Conservation (phyloP, 2,329 filamentous ascomycete species). For the Gaeumannomyces sp. region DNA sequence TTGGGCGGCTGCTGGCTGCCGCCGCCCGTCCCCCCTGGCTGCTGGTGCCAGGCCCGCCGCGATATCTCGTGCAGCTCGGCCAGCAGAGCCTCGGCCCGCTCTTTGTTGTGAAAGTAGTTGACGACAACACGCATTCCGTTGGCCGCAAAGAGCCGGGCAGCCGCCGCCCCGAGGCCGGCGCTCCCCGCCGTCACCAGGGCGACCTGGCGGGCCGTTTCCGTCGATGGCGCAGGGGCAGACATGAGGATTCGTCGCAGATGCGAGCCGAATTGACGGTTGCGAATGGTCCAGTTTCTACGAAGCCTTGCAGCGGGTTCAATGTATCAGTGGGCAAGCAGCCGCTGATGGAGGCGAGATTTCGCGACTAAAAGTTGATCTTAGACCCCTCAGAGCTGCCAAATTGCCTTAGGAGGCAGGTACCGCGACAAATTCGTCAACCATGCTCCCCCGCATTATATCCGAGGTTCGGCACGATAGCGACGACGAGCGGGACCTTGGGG, state of each 20-base stretch:
- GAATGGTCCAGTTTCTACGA: not conserved
- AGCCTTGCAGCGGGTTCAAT: not conserved
- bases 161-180: conserved; percentile 65
- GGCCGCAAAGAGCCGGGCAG: conserved; percentile 60
- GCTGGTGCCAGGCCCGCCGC: conserved; percentile 28
- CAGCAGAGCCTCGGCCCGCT: conserved; percentile 53
- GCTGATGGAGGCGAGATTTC: not conserved
- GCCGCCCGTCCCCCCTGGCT: conserved; percentile 6
- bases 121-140: conserved; percentile 64
- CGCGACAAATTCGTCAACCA: not conserved
- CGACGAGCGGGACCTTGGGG: not conserved
- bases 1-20: conserved; percentile 13
- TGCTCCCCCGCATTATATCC: not conserved
- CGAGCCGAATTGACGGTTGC: too few relatives aligned
- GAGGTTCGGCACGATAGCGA: not conserved
- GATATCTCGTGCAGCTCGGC: conserved; percentile 46
- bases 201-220: conserved; percentile 19
- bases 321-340: not conserved
- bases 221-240: not conserved
- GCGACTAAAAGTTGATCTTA: not conserved
- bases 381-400: not conserved
- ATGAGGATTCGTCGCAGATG: not conserved
- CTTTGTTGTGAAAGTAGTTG: conserved; percentile 62
- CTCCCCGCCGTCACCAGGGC: conserved; percentile 45
- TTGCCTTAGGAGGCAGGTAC: not conserved